phyloP scores from a whole-genome alignment of 1,284 basidiomycete genomes.

The Apiotrichum veenhuisii region DNA sequence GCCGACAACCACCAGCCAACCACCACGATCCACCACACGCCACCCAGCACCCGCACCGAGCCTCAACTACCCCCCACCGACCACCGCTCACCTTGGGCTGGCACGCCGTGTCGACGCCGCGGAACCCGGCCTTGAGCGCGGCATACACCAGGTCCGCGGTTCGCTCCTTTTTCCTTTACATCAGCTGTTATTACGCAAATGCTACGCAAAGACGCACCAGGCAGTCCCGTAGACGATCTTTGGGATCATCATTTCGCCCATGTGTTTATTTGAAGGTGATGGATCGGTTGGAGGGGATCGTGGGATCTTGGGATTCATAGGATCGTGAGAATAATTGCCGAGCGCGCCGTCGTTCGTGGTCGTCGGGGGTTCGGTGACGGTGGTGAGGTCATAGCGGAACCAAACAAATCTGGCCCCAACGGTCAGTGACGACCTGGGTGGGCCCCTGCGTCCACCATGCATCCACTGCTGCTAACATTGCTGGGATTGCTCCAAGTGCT shows the following conservation, averaged over 20 bases:
- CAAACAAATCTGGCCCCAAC: background rate
- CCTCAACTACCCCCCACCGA: too few relatives aligned
- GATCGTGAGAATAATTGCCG: too few relatives aligned
- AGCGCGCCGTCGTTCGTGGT: too few relatives aligned
- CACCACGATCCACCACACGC: too few relatives aligned
- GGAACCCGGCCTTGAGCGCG: constrained; percentile 69
- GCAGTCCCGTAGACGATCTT: constrained; percentile 67
- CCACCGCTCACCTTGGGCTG: constrained; percentile 59
- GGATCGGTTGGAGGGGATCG: background rate
- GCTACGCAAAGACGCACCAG: constrained; percentile 52
- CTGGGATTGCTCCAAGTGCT: too few relatives aligned
- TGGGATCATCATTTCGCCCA: constrained; percentile 25
- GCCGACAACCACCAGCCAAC: too few relatives aligned
- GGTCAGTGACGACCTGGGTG: background rate
- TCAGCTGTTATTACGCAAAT: background rate
- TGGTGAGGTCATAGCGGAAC: constrained; percentile 5
- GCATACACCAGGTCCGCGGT: constrained; percentile 64
- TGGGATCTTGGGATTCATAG: too few relatives aligned
- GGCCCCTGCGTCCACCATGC: too few relatives aligned
- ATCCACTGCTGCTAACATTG: too few relatives aligned
- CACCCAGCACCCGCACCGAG: too few relatives aligned
- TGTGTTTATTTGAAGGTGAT: too few relatives aligned
- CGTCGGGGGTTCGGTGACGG: too few relatives aligned
- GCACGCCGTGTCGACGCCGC: constrained; percentile 76
- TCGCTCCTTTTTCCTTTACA: constrained; percentile 63